Conservation (phyloP, 768 basidiomycete species). For the Trametes elegans region DNA sequence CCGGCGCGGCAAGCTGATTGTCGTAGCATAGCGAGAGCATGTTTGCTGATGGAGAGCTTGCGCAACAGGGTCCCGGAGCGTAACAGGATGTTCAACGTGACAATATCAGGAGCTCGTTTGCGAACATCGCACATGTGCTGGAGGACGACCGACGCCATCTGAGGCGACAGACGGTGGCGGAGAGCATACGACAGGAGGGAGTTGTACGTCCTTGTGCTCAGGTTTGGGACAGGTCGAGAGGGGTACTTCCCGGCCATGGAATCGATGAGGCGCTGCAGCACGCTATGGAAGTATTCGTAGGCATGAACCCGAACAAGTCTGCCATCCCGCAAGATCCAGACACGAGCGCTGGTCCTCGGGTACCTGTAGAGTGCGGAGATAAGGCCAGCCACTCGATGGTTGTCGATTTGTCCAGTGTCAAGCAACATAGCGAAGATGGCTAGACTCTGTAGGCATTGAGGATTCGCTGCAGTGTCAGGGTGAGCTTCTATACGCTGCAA, state of each 20-base stretch:
- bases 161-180: conserved; percentile 52
- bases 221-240: conserved; percentile 25
- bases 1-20: not conserved
- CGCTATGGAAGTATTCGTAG: conserved; percentile 31
- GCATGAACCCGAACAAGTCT: conserved; percentile 22
- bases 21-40: conserved; percentile 37
- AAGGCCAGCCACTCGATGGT: conserved; percentile 42
- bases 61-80: conserved; percentile 53
- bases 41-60: conserved; percentile 34
- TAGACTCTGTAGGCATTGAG: conserved; percentile 54
- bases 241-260: conserved; percentile 9
- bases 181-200: conserved; percentile 66
- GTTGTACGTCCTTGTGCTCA: conserved; percentile 51
- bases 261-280: conserved; percentile 28
- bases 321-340: conserved; percentile 26
- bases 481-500: conserved; percentile 35
- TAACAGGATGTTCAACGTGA: conserved; percentile 59
- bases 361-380: conserved; percentile 45
- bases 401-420: conserved; percentile 48
- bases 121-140: conserved; percentile 52
- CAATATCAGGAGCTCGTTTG: conserved; percentile 40
- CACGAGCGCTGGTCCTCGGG: conserved; percentile 26
- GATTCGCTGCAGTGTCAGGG: conserved; percentile 15
- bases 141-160: conserved; percentile 47
- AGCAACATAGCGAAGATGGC: conserved; percentile 55